Evolutionary conservation across 805 yeast genomes (phyloP).

Genomic region (Torulaspora franciscae): DNA sequence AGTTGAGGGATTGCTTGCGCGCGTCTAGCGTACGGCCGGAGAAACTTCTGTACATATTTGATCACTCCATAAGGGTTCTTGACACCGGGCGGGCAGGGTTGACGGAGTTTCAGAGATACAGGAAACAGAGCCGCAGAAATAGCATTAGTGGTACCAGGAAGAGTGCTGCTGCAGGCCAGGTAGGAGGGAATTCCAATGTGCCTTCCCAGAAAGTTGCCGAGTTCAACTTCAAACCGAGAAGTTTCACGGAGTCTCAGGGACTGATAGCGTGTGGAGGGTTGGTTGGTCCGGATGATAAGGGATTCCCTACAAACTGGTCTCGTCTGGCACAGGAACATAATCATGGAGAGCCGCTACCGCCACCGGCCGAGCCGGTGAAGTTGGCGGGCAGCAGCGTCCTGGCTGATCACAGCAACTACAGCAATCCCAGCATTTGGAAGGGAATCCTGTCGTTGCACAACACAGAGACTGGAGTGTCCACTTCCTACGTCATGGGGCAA

Average conservation of each 20-base stretch:
- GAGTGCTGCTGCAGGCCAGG: background rate
- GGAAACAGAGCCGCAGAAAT: constrained; percentile 10
- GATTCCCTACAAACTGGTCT: constrained; percentile 30
- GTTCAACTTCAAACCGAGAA: constrained; percentile 64
- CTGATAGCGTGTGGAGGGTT: constrained; percentile 51
- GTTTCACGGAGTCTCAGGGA: constrained; percentile 56
- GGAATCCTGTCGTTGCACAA: constrained; percentile 47
- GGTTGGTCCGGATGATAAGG: constrained; percentile 37
- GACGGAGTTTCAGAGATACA: constrained; percentile 5
- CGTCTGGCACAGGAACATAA: constrained; percentile 20
- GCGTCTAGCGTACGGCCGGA: constrained; percentile 41
- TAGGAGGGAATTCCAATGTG: constrained; percentile 10
- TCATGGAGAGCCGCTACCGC: constrained; percentile 9
- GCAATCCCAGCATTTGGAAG: constrained; percentile 40
- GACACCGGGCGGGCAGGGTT: constrained; percentile 31
- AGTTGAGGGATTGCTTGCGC: constrained; percentile 67
- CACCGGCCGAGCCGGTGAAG: constrained; percentile 27
- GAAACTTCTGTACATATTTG: constrained; percentile 54
- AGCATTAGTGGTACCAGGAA: constrained; percentile 9
- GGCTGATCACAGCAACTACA: constrained; percentile 30
- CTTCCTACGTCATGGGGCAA: constrained; percentile 63
- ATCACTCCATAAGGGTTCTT: constrained; percentile 46
- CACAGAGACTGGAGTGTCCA: constrained; percentile 43
- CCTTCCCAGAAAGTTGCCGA: constrained; percentile 40
- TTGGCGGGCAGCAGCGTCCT: constrained; percentile 30